Conservation (phyloP, 805 yeast genomes). For the Yarrowia keelungensis region DNA sequence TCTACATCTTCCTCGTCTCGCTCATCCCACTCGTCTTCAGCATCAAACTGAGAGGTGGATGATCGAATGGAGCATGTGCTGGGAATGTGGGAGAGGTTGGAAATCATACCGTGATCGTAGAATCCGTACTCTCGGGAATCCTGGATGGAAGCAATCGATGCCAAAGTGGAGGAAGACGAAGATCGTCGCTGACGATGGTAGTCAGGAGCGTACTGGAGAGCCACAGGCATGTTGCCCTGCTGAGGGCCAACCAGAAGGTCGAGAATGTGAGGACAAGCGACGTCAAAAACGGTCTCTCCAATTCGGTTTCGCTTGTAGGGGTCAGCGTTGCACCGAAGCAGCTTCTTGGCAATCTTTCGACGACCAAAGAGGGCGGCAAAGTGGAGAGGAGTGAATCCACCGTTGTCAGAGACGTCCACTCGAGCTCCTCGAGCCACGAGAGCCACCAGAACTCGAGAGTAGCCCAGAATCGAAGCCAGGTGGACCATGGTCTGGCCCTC, state of each 20-base stretch:
- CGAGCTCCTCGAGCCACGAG: conserved; percentile 68
- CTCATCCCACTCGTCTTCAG: conserved; percentile 38
- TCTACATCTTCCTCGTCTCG: conserved; percentile 14
- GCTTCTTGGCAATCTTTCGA: conserved; percentile 65
- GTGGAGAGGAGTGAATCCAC: conserved; percentile 87
- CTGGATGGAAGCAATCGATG: conserved; percentile 39
- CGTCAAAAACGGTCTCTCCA: conserved; percentile 25
- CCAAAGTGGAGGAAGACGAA: conserved; percentile 44
- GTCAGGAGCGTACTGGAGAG: conserved; percentile 1
- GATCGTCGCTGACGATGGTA: conserved; percentile 25
- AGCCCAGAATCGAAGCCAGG: conserved; percentile 80
- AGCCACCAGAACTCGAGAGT: conserved; percentile 65
- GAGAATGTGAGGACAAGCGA: conserved; percentile 26
- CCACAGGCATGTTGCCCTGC: background rate
- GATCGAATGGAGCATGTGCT: conserved; percentile 24
- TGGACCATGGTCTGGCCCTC: conserved; percentile 84
- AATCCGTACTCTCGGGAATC: conserved; percentile 33
- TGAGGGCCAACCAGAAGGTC: conserved; percentile 23
- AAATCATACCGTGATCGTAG: conserved; percentile 30
- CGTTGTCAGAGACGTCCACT: conserved; percentile 71
- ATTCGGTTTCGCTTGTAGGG: conserved; percentile 31
- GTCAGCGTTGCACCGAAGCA: conserved; percentile 50
- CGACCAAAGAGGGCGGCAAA: conserved; percentile 82
- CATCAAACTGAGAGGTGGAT: conserved; percentile 33
- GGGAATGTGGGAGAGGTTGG: conserved; percentile 29